phyloP scores from a whole-genome alignment of 768 basidiomycete species.

The Amyloporia xantha region DNA sequence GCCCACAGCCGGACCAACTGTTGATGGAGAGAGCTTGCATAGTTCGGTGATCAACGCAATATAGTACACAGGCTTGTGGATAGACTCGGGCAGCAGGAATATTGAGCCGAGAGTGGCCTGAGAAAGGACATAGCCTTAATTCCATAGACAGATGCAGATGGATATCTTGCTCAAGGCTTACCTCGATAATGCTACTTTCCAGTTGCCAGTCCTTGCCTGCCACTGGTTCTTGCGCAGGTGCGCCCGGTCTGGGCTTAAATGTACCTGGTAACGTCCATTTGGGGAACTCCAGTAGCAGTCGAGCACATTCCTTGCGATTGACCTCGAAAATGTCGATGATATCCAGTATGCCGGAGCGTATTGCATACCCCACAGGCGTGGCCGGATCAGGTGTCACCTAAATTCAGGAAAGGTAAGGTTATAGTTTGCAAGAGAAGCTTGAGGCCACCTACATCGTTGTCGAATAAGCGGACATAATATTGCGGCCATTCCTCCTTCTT shows the following conservation, averaged over 20 bases:
- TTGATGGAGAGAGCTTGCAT: conserved; percentile 88
- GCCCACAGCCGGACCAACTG: conserved; percentile 93
- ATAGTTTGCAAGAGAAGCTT: not conserved
- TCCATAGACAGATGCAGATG: not conserved
- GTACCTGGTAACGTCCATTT: conserved; percentile 79
- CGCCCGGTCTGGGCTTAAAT: conserved; percentile 73
- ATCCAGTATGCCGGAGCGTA: conserved; percentile 70
- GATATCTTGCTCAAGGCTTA: conserved; percentile 23
- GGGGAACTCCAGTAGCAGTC: conserved; percentile 78
- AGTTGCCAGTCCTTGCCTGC: conserved; percentile 74
- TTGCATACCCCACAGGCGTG: conserved; percentile 70
- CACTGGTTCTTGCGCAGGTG: conserved; percentile 42
- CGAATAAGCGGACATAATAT: conserved; percentile 62
- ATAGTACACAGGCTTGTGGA: conserved; percentile 79
- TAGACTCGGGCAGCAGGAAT: conserved; percentile 71
- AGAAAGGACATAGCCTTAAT: no score
- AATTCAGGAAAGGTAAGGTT: not conserved
- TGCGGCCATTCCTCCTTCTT: conserved; percentile 84
- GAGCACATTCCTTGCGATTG: conserved; percentile 92
- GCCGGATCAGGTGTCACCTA: conserved; percentile 75
- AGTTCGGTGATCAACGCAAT: conserved; percentile 85
- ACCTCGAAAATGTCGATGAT: conserved; percentile 87
- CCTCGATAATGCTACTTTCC: conserved; percentile 86
- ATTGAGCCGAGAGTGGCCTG: conserved; percentile 70
- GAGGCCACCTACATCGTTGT: conserved; percentile 39